Base-by-base conservation (phyloP, 2,329 filamentous ascomycete species). In the Neonectria magnoliae region DNA sequence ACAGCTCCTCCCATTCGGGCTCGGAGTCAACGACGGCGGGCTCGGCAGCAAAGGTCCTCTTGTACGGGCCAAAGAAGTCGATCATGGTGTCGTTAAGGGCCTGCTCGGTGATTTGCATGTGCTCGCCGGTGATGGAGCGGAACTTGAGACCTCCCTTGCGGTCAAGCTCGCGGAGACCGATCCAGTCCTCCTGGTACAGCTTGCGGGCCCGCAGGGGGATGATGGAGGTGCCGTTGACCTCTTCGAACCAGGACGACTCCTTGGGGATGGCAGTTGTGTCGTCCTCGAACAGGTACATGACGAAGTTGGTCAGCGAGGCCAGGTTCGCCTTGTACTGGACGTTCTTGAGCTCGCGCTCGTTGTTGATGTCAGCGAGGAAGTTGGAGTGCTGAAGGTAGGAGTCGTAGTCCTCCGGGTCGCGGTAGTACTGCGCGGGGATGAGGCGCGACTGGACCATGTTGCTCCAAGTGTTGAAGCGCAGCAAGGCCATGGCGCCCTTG, bases 311-410 rank as follows among this genome's bases (percentile, higher is more conserved):
- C 76, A 99, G 77, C 36, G 75, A 79, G 8, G 85, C 85, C 52
- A 99, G 71, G 75, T 95, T 92, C 71, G 86, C 79, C 76, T 86
- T 89, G 79, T 98, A 99, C 13, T 81, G 85, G 38, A 80, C 74
- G 74, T 94, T 97, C 87, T 97, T 97, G 59, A 82, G 66, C 53
- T 70, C 68, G 11, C 94, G 87, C 86, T 99, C 96, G 78, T 98
- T 98, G 81, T 99, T 99, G 81, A 98, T 91, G 76, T 98, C 95
- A 10, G 95, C 96, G 9, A 99, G 84, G 79, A 97, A 98, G 77
- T 94, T 95, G 73, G 92, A 96, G 76, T 88, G 78, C 70, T 90
- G 88, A 20, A 98, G 86, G 76, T 98, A 99, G 31, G 84, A 80
- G 1, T 89, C 87, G 78, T 93, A 80, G 64, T 83, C 78, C 22